Percentiles rank a stretch among this genome's conserved stretches.
phyloP scores from a whole-genome alignment of 805 yeast genomes.

The Kazachstania psychrophila region DNA sequence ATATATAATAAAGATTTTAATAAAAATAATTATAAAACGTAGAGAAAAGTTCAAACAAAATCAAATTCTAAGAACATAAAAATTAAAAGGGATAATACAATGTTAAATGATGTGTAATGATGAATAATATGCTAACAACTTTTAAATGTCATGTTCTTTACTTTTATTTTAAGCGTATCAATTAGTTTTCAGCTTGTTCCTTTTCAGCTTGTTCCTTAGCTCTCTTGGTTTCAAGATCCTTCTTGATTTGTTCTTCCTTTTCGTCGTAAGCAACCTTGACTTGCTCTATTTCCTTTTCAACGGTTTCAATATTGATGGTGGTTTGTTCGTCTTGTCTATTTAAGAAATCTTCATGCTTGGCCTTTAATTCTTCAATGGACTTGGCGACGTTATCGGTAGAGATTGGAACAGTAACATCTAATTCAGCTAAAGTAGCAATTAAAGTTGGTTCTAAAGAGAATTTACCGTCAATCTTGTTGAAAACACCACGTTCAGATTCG shows the following conservation, averaged over 20 bases:
- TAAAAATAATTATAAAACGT: no score
- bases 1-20: no score
- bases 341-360: slow-evolving; percentile 59
- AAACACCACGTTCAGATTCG: slow-evolving; percentile 8
- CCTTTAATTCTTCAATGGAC: slow-evolving; percentile 58
- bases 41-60: no score
- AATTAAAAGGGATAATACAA: no score
- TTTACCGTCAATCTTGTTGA: slow-evolving; percentile 29
- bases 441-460: slow-evolving; percentile 74
- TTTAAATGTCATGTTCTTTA: no score
- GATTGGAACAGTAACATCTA: slow-evolving; percentile 72
- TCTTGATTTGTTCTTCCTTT: slow-evolving; percentile 34
- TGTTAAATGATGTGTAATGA: no score
- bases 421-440: slow-evolving; percentile 64
- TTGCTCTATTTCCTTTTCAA: slow-evolving; percentile 67
- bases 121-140: no score
- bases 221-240: slow-evolving; percentile 28
- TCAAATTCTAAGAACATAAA: no score
- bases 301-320: slow-evolving; percentile 61
- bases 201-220: slow-evolving; percentile 21
- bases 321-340: slow-evolving; percentile 76
- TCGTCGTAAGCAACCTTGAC: slow-evolving; percentile 45
- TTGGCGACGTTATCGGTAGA: slow-evolving; percentile 59
- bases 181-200: slow-evolving; percentile 10
- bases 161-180: no score